phyloP scores from a whole-genome alignment of 805 yeast species.

The Starmera caribaea region DNA sequence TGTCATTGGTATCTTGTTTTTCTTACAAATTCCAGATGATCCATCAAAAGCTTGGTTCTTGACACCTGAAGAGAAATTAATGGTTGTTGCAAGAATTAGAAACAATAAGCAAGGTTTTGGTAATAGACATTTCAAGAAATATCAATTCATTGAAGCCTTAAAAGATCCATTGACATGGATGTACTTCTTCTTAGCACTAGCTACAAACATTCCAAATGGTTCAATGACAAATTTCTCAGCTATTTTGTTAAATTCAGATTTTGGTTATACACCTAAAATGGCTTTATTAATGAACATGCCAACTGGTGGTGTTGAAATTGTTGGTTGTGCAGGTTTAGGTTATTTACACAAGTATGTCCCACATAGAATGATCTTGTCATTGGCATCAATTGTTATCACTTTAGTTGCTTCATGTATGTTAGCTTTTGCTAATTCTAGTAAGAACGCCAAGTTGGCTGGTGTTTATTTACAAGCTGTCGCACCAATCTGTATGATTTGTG shows the following conservation, averaged over 20 bases:
- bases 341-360: slow-evolving; percentile 4
- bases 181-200: slow-evolving; percentile 20
- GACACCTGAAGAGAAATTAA: slow-evolving; percentile 29
- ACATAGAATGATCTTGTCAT: slow-evolving; percentile 20
- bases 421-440: slow-evolving; percentile 16
- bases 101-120: slow-evolving; percentile 36
- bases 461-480: slow-evolving; percentile 4
- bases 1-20: slow-evolving; percentile 30
- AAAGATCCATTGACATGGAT: slow-evolving; percentile 25
- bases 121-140: slow-evolving; percentile 25
- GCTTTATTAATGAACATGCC: slow-evolving; percentile 25
- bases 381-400: slow-evolving; percentile 16
- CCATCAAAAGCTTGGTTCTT: slow-evolving; percentile 33
- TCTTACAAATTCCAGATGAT: slow-evolving; percentile 37
- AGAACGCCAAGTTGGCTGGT: slow-evolving; percentile 5
- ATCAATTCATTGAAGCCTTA: slow-evolving; percentile 29
- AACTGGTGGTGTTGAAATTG: slow-evolving; percentile 17
- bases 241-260: slow-evolving; percentile 27
- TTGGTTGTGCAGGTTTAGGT: slow-evolving; percentile 14
- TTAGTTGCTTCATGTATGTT: slow-evolving; percentile 20
- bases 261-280: slow-evolving; percentile 27
- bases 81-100: slow-evolving; percentile 34
- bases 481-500: slow-evolving; percentile 24
- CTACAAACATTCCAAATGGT: slow-evolving; percentile 31
- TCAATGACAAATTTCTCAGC: slow-evolving; percentile 35